phyloP scores from a whole-genome alignment of 2,329 filamentous ascomycete species.

The Fusarium pseudoanthophilum region DNA sequence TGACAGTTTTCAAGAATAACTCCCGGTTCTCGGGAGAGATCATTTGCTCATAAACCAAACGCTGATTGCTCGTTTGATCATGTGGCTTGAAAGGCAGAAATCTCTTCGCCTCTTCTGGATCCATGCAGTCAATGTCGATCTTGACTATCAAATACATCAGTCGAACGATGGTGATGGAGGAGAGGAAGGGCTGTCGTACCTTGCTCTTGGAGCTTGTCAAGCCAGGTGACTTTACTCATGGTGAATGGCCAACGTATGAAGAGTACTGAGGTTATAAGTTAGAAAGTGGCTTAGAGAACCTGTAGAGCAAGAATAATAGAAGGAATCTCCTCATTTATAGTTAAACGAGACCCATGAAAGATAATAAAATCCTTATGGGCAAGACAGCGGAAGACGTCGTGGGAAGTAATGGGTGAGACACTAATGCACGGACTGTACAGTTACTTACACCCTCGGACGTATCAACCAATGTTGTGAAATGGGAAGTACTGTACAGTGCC shows the following conservation, averaged over 20 bases:
- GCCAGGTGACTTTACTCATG: constrained; percentile 3
- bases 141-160: background rate
- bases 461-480: too few relatives aligned
- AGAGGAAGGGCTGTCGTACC: background rate
- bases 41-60: constrained; percentile 15
- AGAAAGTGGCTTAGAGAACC: background rate
- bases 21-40: constrained; percentile 4
- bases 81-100: constrained; percentile 5
- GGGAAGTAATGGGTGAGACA: background rate
- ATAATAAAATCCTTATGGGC: accelerated
- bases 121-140: constrained; percentile 10
- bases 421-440: constrained; percentile 22
- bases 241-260: accelerated
- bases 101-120: constrained; percentile 1
- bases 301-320: too few relatives aligned
- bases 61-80: constrained; percentile 20
- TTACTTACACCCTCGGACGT: background rate
- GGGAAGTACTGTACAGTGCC: background rate
- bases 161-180: accelerated
- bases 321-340: background rate
- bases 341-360: too few relatives aligned
- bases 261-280: accelerated
- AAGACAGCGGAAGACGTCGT: too few relatives aligned
- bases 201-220: constrained; percentile 1
- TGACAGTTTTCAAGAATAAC: background rate